A percentile compares a stretch with the other conserved stretches of the same genome.
phyloP scores from a whole-genome alignment of 2,329 filamentous ascomycete genomes.

The Hymenoscyphus scutula region DNA sequence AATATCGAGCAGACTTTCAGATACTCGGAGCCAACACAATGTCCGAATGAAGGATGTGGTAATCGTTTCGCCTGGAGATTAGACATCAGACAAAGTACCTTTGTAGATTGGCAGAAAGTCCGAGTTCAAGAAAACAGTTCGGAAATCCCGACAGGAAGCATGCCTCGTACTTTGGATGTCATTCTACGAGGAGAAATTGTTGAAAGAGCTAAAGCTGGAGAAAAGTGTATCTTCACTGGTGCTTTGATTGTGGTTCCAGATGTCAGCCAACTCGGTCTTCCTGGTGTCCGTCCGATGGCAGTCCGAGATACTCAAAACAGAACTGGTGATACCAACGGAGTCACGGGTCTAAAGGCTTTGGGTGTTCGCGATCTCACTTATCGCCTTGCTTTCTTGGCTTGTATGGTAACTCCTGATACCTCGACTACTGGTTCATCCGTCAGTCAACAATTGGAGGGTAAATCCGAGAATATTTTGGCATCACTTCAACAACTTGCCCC shows the following conservation, averaged over 20 bases:
- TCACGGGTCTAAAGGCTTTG: slow-evolving; percentile 84
- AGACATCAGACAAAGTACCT: slow-evolving; percentile 96
- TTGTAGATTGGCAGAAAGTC: slow-evolving; percentile 99
- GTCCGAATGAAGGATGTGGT: slow-evolving; percentile 80
- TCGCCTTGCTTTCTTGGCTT: slow-evolving; percentile 91
- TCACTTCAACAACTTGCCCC: slow-evolving; percentile 73
- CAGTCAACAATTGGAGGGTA: slow-evolving; percentile 65
- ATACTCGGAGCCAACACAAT: slow-evolving; percentile 95
- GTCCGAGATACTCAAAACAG: slow-evolving; percentile 79
- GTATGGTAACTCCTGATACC: slow-evolving; percentile 90
- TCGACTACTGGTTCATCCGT: slow-evolving; percentile 74
- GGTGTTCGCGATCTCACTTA: slow-evolving; percentile 96
- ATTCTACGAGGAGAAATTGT: slow-evolving; percentile 97
- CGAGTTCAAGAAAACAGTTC: slow-evolving; percentile 98
- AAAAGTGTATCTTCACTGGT: slow-evolving; percentile 97
- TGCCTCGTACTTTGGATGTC: slow-evolving; percentile 97
- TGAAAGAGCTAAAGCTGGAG: slow-evolving; percentile 92
- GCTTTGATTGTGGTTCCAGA: slow-evolving; percentile 95
- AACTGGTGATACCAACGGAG: slow-evolving; percentile 74
- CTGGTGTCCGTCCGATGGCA: slow-evolving; percentile 78
- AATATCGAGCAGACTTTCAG: slow-evolving; percentile 97
- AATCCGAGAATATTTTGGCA: slow-evolving; percentile 80
- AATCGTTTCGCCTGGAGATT: slow-evolving; percentile 93
- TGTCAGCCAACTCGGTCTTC: slow-evolving; percentile 89
- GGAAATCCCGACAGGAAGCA: slow-evolving; percentile 96